Conservation (phyloP, 768 basidiomycete genomes). For the Thelephora ganbajun region DNA sequence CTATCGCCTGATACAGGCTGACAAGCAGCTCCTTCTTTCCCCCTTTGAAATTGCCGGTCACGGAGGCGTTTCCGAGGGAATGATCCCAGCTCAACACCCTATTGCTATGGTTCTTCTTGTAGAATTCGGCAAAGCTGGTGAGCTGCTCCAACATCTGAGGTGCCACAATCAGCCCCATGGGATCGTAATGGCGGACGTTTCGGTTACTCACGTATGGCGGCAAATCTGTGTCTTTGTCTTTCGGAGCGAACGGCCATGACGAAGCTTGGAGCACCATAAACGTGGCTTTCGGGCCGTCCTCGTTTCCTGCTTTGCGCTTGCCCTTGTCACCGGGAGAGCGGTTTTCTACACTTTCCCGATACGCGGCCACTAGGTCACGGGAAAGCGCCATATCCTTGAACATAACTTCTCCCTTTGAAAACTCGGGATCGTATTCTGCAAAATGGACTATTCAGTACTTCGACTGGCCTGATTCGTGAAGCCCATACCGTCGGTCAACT, state of each 20-base stretch:
- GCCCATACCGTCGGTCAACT: constrained; percentile 59
- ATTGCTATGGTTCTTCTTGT: constrained; percentile 65
- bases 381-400: constrained; percentile 82
- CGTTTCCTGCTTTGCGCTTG: constrained; percentile 9
- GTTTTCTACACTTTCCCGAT: constrained; percentile 21
- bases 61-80: constrained; percentile 67
- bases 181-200: background rate
- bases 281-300: constrained; percentile 35
- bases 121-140: constrained; percentile 48
- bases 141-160: constrained; percentile 64
- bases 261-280: constrained; percentile 82
- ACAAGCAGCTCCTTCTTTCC: constrained; percentile 80
- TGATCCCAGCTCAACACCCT: constrained; percentile 79
- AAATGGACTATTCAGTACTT: constrained; percentile 1
- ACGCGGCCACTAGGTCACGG: constrained; percentile 55
- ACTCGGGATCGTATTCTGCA: constrained; percentile 88
- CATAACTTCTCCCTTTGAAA: constrained; percentile 90
- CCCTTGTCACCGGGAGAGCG: constrained; percentile 17
- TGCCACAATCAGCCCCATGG: background rate
- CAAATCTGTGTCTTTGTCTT: constrained; percentile 35
- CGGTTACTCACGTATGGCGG: constrained; percentile 32
- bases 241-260: constrained; percentile 70
- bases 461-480: background rate
- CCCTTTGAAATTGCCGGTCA: constrained; percentile 53
- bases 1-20: constrained; percentile 81